Evolutionary conservation across 257 asterid species (phyloP), one percentile per base, ranked within the genome.

Genomic region (Striga asiatica): DNA sequence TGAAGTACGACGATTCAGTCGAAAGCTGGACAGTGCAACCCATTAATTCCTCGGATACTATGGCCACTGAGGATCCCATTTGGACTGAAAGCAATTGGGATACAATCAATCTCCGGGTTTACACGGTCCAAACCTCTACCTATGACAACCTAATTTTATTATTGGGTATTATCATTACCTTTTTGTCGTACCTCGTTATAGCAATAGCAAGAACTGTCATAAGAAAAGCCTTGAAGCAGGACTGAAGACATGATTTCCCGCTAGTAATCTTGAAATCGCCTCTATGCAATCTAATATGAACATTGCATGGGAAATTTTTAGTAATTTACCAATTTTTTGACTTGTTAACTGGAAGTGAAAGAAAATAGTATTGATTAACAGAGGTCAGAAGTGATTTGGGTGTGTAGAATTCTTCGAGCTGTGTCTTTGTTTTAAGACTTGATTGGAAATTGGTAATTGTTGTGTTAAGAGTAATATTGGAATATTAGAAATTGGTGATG

Each of bases 1-100:
- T 92, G 69, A 80, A 77, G 74, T 84, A 75, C 8, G 27, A 45
- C 10, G 27, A 46, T 20, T 88, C 80, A 47, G 64, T 76, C 2
- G 93, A 65, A 16, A 64, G 62, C 35, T 92, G 98, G 98, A 74
- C 61, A 17, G 66, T 92, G 42, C 68, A 87, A 48, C 84, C 89
- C 14, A 19, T 11, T 60, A 88, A 84, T 59, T 50, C 81, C 56
- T 80, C 97, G 4, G 84, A 83, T 58, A 11, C 11, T n/a, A 70
- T 69, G 79, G 79, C 67, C 8, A 54, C 18, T 21, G 75, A 71
- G 4, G 98, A 91, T 63, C 89, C 96, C 0, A 78, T 92, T 28
- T 92, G 98, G 98, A 84, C 98, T 0, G 98, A 92, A 74, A 92
- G 98, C 66, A 92, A 92, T 68, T 92, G 97, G 97, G 86, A 84